Conservation (phyloP, 2,329 filamentous ascomycete genomes). For the Fusarium keratoplasticum region DNA sequence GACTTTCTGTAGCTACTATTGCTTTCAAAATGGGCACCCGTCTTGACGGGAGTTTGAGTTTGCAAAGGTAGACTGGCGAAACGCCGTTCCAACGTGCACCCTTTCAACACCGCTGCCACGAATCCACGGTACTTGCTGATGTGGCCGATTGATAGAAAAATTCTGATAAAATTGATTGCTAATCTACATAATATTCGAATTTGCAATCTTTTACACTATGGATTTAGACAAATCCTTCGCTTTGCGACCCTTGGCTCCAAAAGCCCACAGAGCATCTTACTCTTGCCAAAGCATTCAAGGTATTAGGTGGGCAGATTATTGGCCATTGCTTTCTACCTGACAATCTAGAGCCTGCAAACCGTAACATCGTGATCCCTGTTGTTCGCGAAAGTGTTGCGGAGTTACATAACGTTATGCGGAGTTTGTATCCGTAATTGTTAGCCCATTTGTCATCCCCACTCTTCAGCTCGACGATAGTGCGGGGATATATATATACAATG, state of each 20-base stretch:
- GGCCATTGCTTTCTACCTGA: too few species aligned
- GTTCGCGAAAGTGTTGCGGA: not conserved
- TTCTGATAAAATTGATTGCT: not conserved
- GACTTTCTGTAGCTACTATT: too few species aligned
- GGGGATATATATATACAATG: not conserved
- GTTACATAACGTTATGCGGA: not conserved
- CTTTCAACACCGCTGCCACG: not conserved
- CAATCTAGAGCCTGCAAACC: not conserved
- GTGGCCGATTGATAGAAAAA: not conserved
- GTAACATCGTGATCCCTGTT: not conserved
- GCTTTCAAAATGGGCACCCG: not conserved
- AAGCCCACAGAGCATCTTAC: not conserved
- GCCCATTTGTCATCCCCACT: not conserved
- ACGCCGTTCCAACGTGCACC: not conserved
- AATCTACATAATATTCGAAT: not conserved
- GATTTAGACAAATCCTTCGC: not conserved
- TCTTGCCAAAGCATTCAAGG: not conserved
- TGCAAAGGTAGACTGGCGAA: too few species aligned
- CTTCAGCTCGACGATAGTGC: not conserved
- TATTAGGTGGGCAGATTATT: too few species aligned
- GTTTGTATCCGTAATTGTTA: not conserved
- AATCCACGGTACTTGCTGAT: not conserved
- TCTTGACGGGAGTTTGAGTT: not conserved
- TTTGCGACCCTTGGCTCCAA: too few species aligned
- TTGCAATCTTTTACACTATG: not conserved